Conservation (phyloP, 2,329 filamentous ascomycete species). For the Penicillium sp. region DNA sequence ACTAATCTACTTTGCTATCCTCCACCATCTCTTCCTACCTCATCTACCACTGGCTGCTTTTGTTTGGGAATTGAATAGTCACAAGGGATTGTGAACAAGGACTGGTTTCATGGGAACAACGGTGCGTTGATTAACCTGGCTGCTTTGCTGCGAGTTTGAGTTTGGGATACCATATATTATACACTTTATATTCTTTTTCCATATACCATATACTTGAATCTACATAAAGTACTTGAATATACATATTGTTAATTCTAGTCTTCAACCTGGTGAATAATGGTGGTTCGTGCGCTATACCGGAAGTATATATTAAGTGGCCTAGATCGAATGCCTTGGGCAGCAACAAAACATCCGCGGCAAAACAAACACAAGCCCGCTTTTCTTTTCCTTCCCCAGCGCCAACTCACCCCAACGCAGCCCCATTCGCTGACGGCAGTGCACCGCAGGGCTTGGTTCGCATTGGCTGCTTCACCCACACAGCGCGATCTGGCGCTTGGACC, state of each 20-base stretch:
- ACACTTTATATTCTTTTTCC: not conserved
- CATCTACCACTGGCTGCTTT: slow-evolving; percentile 4
- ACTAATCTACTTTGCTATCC: not conserved
- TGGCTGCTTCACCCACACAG: slow-evolving; percentile 12
- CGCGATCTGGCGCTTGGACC: slow-evolving; percentile 25
- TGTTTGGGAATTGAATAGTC: slow-evolving; percentile 7
- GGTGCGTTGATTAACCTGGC: slow-evolving; percentile 1
- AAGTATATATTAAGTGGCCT: not conserved
- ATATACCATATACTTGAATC: not conserved
- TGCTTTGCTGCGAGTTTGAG: slow-evolving; percentile 1
- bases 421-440: slow-evolving; percentile 1
- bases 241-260: not conserved
- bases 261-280: not conserved
- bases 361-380: slow-evolving; percentile 26
- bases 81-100: slow-evolving; percentile 4
- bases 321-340: slow-evolving; percentile 23
- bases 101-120: slow-evolving; percentile 4
- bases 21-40: not conserved
- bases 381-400: slow-evolving; percentile 9
- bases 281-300: not conserved
- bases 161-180: slow-evolving; percentile 17
- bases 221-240: slow-evolving; percentile 4
- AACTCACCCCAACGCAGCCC: slow-evolving; percentile 9
- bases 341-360: slow-evolving; percentile 16
- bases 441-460: slow-evolving; percentile 7